Conservation (phyloP, 2,329 filamentous ascomycete species). For the Stromatinia cepivora region DNA sequence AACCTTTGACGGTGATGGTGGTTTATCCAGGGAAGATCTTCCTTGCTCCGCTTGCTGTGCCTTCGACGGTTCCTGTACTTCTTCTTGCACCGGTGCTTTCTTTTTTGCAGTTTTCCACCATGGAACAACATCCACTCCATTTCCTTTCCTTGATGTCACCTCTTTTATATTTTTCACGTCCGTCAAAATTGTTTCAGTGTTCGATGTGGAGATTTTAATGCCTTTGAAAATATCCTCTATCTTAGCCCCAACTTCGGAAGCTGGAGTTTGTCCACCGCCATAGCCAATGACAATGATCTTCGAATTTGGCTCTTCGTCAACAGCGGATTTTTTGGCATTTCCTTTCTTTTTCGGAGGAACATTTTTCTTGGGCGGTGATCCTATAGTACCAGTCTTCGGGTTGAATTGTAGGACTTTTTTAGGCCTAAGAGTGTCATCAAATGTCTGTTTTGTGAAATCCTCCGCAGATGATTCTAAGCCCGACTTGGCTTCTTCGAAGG, state of each 20-base stretch:
- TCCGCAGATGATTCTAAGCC: background rate
- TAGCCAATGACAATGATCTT: conserved; percentile 61
- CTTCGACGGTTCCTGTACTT: conserved; percentile 8
- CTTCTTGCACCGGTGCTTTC: conserved; percentile 7
- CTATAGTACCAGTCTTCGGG: conserved; percentile 60
- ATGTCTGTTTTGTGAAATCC: background rate
- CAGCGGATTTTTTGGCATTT: conserved; percentile 29
- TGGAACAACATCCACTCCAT: conserved; percentile 17
- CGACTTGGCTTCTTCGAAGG: background rate
- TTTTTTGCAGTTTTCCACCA: conserved; percentile 25
- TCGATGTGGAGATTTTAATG: background rate
- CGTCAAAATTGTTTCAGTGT: background rate
- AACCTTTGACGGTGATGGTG: conserved; percentile 19
- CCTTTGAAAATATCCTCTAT: conserved; percentile 62
- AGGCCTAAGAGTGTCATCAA: conserved; percentile 39
- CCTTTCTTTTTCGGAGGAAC: conserved; percentile 12
- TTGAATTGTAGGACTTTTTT: conserved; percentile 59
- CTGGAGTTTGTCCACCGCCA: conserved; percentile 49
- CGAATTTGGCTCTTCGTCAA: conserved; percentile 44
- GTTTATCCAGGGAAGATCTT: conserved; percentile 1
- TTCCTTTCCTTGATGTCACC: background rate
- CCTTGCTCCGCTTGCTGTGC: conserved; percentile 1
- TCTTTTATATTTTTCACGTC: conserved; percentile 12
- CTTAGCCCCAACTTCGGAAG: conserved; percentile 53
- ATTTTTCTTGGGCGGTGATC: conserved; percentile 58